Evolutionary conservation across 108 stramenopile species (phyloP), one percentile per base, ranked within the genome.

Genomic region (Cyclotella sp.): DNA sequence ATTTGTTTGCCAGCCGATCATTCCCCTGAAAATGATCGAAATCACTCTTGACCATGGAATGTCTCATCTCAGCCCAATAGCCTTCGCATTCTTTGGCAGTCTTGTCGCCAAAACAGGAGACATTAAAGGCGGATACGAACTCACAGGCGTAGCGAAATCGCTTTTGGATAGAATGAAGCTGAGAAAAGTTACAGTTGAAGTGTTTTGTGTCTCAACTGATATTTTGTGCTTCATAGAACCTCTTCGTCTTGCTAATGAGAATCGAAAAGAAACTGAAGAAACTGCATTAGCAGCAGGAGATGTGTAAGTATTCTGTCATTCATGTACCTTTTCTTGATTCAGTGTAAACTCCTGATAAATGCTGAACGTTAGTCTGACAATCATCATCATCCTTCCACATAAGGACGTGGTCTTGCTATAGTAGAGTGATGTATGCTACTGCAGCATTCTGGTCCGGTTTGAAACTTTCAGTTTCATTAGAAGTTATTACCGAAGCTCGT

Each of bases 41-140:
- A 49, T 49, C 47, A 49, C 47, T n/a, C 3, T 64, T 16, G 51
- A n/a, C 8, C 29, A 73, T 45, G 72, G 72, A 11, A 53, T 73
- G 63, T 19, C 40, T 41, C 51, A 45, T 6, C 9, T 64, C 12
- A 65, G 44, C n/a, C 51, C 72, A 0, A 13, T 57, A 51, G 74
- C 12, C 4, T 68, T 75, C 16, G 74, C 39, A 18, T 43, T 21
- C 4, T 75, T 62, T 68, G 66, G 66, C 24, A 43, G 44, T 18
- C 34, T 68, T 11, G 54, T 75, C n/a, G 55, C 40, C 9, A 21
- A 27, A 14, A 6, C 52, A 0, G 41, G 29, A 15, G n/a, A 67
- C 13, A 51, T 68, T 16, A 18, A 10, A 29, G 68, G 57, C n/a
- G 74, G 66, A 8, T 53, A 68, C 28, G 51, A 55, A 16, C 67